These are phyloP conservation scores for Blastobotrys proliferans DNA, from an alignment of 1,139 yeast genomes.

Conservation along the genomic window DNA sequence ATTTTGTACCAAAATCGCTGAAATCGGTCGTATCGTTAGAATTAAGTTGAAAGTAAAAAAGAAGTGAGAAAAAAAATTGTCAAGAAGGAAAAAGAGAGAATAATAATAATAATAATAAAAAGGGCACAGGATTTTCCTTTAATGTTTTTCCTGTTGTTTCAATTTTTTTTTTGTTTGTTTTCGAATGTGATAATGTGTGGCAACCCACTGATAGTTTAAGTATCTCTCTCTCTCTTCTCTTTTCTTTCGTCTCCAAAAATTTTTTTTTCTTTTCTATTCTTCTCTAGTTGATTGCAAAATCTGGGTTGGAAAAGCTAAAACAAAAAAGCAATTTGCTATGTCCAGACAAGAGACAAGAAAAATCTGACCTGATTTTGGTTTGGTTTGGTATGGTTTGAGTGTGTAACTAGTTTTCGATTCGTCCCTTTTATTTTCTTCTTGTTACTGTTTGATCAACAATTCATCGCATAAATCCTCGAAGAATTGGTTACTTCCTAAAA, in stretches of 20 bases:
- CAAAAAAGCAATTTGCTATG: not conserved
- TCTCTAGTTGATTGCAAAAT: not conserved
- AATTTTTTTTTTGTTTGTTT: constrained; percentile 3
- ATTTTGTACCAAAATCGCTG: too few relatives aligned
- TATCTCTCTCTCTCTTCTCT: not conserved
- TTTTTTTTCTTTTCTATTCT: not conserved
- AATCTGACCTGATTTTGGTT: too few relatives aligned
- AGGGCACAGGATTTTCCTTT: not conserved
- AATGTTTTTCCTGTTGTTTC: constrained; percentile 3
- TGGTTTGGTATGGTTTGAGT: too few relatives aligned
- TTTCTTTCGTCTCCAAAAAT: not conserved
- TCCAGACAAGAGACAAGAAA: too few relatives aligned
- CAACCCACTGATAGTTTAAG: not conserved
- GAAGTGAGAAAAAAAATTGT: constrained; percentile 1
- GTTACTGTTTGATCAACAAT: too few relatives aligned
- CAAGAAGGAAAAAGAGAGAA: constrained; percentile 2
- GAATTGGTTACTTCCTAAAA: too few relatives aligned
- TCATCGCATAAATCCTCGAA: too few relatives aligned
- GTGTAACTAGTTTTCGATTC: too few relatives aligned
- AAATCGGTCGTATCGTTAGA: too few relatives aligned
- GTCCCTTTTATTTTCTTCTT: too few relatives aligned
- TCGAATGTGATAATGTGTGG: not conserved
- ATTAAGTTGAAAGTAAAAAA: not conserved
- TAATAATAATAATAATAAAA: not conserved
- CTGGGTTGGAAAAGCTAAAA: not conserved